Base-by-base conservation (phyloP, 331 rosid species). In the Dryas integrifolia region DNA sequence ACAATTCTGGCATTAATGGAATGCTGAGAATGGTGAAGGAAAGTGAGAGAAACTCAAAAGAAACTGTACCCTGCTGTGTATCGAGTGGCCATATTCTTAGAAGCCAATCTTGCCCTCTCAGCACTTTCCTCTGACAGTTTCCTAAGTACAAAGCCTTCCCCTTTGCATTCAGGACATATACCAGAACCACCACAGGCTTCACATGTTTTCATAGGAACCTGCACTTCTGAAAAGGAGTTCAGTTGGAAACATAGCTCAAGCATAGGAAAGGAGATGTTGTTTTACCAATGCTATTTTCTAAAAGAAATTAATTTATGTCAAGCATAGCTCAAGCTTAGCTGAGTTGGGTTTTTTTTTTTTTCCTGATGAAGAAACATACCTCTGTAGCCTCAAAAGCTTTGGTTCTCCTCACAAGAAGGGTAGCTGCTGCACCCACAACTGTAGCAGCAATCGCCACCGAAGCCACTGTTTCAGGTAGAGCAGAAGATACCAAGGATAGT, bases 101-200 rank as follows among this genome's bases (percentile, higher is more conserved):
- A 73, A 24, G 74, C 87, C 58, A 40, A 5, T 88, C 96, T 86
- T 62, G 96, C 96, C 76, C 74, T 81, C 82, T 86, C 92, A 4
- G 96, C 92, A 75, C 57, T 89, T 78, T 88, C 92, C 2, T 88
- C 96, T 0, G 98, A 81, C 57, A 87, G 82, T 82, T 82, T 89
- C 86, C 85, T 88, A 7, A 89, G 90, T 81, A 94, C 91, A 63
- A 91, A 94, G 49, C 98, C 97, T 89, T 94, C 97, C 2, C 98
- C 98, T 3, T 85, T 88, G 95, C 98, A 94, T 78, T 87, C 97
- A 30, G 97, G 70, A 78, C 98, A 94, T 83, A 94, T 59, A 47
- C 97, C 97, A 65, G 98, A 89, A 66, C 98, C 97, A 6, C 87
- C 83, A 75, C 96, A 94, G 14, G 81, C 92, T 80, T 84, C 87